phyloP scores from a whole-genome alignment of 371 early-diverging fungal species.

The Saksenaea vasiformis region DNA sequence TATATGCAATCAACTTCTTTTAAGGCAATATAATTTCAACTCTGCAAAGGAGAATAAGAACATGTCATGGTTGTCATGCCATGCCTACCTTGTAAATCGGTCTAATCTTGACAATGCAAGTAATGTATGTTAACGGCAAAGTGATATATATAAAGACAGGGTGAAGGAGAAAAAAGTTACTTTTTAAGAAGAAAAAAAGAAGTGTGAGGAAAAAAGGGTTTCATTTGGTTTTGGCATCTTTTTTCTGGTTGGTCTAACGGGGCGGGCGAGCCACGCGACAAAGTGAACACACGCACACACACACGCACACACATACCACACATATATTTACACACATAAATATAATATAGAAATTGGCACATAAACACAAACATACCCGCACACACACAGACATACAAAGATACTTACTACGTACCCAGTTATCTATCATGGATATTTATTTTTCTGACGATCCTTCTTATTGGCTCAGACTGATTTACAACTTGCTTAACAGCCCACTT shows the following conservation, averaged over 20 bases:
- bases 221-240: slow-evolving; percentile 4
- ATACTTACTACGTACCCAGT: too few relatives aligned
- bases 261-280: slow-evolving; percentile 3
- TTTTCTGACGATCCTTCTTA: background rate
- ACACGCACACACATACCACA: background rate
- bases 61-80: too few relatives aligned
- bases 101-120: too few relatives aligned
- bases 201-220: background rate
- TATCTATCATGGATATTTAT: background rate
- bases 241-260: slow-evolving; percentile 4
- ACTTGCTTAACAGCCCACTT: background rate
- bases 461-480: background rate
- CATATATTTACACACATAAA: too few relatives aligned
- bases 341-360: too few relatives aligned
- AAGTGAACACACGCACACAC: background rate
- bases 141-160: background rate
- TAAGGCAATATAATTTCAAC: too few relatives aligned
- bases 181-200: background rate
- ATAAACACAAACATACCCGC: too few relatives aligned
- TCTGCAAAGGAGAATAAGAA: too few relatives aligned
- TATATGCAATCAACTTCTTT: background rate
- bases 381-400: too few relatives aligned
- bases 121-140: background rate
- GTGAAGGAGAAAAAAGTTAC: background rate
- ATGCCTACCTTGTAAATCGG: too few relatives aligned